phyloP scores from a whole-genome alignment of 1,284 basidiomycete genomes.

The Leccinum proximum region DNA sequence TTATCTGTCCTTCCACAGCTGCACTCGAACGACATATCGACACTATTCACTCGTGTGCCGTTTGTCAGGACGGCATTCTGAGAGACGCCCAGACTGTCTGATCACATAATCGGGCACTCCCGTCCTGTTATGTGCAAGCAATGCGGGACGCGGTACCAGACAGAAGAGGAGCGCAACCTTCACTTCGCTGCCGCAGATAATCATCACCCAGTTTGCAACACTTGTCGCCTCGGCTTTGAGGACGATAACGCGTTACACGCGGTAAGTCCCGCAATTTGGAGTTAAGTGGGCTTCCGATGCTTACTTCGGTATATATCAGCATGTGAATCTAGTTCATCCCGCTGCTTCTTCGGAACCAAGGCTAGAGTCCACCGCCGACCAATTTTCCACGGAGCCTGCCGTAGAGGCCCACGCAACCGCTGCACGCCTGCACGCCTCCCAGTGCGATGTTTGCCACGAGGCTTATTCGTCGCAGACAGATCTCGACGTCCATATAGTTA shows the following conservation, averaged over 20 bases:
- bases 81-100: slow-evolving; percentile 27
- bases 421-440: slow-evolving; percentile 11
- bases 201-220: slow-evolving; percentile 24
- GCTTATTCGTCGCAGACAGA: slow-evolving; percentile 22
- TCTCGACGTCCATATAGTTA: slow-evolving; percentile 28
- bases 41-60: slow-evolving; percentile 21
- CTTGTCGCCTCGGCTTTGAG: slow-evolving; percentile 28
- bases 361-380: slow-evolving; percentile 11
- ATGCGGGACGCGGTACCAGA: slow-evolving; percentile 28
- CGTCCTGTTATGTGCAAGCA: slow-evolving; percentile 24
- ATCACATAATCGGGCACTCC: slow-evolving; percentile 28
- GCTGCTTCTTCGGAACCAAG: slow-evolving; percentile 15
- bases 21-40: slow-evolving; percentile 28
- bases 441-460: slow-evolving; percentile 27
- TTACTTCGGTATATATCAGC: slow-evolving; percentile 18
- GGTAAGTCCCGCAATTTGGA: slow-evolving; percentile 18
- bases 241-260: slow-evolving; percentile 21
- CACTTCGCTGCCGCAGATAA: slow-evolving; percentile 26
- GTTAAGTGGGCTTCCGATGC: slow-evolving; percentile 6
- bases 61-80: slow-evolving; percentile 28
- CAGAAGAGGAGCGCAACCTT: slow-evolving; percentile 26
- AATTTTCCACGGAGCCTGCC: slow-evolving; percentile 10
- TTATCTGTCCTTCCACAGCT: slow-evolving; percentile 20
- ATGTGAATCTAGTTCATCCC: slow-evolving; percentile 15
- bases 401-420: slow-evolving; percentile 6